Base-by-base conservation (phyloP, 129 eudicot species). In the Pseudognaphalium luteoalbum region DNA sequence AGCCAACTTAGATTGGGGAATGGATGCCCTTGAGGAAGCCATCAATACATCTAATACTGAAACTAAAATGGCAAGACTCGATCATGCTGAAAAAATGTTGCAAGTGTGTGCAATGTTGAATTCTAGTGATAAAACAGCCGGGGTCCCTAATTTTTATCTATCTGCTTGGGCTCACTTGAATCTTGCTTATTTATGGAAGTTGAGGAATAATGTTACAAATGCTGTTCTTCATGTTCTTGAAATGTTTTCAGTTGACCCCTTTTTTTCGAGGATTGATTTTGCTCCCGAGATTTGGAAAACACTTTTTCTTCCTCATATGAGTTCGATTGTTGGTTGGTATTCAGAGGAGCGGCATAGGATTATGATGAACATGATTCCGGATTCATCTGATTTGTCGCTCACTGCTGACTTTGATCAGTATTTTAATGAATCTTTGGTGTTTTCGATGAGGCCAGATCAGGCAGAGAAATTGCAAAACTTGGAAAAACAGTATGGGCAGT, bases 161-260 rank as follows among this genome's bases (percentile, higher is more conserved):
- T 91, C 94, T 0, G 92, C 97, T 77, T 91, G 97, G 97, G 97
- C 97, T 3, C 94, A 88, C 39, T 68, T 91, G 59, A 91, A 91
- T 60, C 85, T 91, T 25, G 68, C 97, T 0, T 86, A 86, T 71
- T 72, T 91, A 59, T 86, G 91, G 90, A 86, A 83, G 73, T 69
- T 91, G 66, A 83, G 87, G 75, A 83, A 88, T 65, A 77, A 91
- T 74, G 77, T 74, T 7, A 84, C 82, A 16, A 88, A 81, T 65
- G 80, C 85, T 9, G 94, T 83, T 66, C 84, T 88, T 83, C 97
- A 91, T 76, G 82, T 91, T 57, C 85, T 91, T 78, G 97, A 91
- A 78, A 86, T 91, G 97, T 91, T 88, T 66, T 67, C 82, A 0
- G 71, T 91, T 17, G 97, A 91, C 54, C 94, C 95, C 17, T 86